A percentile compares a stretch with the other conserved stretches of the same genome.
Evolutionary conservation across 768 basidiomycete genomes (phyloP).

Genomic region (Hygrocybe coccinea): DNA sequence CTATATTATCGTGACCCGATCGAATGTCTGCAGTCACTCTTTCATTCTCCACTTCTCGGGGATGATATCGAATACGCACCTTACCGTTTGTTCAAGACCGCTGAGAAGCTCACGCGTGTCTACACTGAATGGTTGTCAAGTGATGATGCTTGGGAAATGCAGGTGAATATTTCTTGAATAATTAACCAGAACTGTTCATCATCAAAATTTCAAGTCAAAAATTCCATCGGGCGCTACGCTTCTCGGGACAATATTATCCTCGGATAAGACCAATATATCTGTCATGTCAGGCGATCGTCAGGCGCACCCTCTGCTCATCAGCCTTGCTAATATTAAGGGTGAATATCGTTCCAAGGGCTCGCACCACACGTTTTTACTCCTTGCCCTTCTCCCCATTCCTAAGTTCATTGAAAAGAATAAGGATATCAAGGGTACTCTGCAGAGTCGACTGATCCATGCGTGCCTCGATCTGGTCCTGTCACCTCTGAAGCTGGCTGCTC

Average conservation of each 20-base stretch:
- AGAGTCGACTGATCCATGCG: conserved; percentile 24
- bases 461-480: conserved; percentile 27
- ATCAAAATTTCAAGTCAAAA: conserved; percentile 9
- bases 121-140: conserved; percentile 22
- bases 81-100: too few species aligned
- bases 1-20: conserved; percentile 25
- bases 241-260: conserved; percentile 27
- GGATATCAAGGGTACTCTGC: conserved; percentile 24
- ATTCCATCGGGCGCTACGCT: conserved; percentile 24
- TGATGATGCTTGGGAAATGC: conserved; percentile 23
- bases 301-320: too few species aligned
- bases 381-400: conserved; percentile 29
- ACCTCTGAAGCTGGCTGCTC: conserved; percentile 29
- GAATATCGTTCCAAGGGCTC: too few species aligned
- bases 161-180: conserved; percentile 14
- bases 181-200: background rate
- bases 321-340: too few species aligned
- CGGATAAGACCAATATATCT: too few species aligned
- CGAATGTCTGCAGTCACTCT: conserved; percentile 23
- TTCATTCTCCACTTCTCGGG: too few species aligned
- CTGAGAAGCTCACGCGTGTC: too few species aligned
- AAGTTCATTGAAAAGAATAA: conserved; percentile 23
- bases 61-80: too few species aligned
- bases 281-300: too few species aligned
- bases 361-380: conserved; percentile 25